phyloP scores from a whole-genome alignment of 192 early-diverging fungal species.

The Cetraspora pellucida region DNA sequence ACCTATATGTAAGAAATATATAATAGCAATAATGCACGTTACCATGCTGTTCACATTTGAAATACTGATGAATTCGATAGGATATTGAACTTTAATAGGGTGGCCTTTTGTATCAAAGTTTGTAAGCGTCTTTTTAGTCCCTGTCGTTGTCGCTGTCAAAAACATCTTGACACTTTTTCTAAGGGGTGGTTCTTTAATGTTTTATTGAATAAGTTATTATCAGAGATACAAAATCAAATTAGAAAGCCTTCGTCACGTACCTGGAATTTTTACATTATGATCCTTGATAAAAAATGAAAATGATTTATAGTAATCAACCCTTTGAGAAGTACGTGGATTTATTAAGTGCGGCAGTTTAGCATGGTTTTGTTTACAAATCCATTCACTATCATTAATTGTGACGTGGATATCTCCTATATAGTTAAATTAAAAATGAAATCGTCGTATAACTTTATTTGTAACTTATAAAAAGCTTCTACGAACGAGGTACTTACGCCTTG shows the following conservation, averaged over 20 bases:
- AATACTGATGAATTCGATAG: conserved; percentile 29
- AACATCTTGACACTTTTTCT: conserved; percentile 12
- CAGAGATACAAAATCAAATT: not conserved
- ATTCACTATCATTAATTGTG: conserved; percentile 18
- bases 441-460: not conserved
- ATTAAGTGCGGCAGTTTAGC: conserved; percentile 11
- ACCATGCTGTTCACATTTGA: conserved; percentile 31
- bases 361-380: conserved; percentile 13
- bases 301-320: conserved; percentile 14
- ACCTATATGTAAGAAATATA: no score
- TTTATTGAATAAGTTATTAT: not conserved
- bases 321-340: not conserved
- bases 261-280: conserved; percentile 21
- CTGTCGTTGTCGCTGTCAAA: conserved; percentile 29
- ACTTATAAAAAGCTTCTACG: not conserved
- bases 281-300: conserved; percentile 25
- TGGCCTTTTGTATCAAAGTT: conserved; percentile 21
- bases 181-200: conserved; percentile 28
- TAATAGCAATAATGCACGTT: not conserved
- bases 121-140: conserved; percentile 16
- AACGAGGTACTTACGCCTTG: conserved; percentile 23
- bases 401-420: conserved; percentile 25
- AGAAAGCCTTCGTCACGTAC: conserved; percentile 9
- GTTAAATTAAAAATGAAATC: conserved; percentile 23
- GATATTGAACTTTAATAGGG: conserved; percentile 27